These are phyloP conservation scores for Clitoria ternatea DNA, from an alignment of 306 rosid species.

Conservation along the genomic window DNA sequence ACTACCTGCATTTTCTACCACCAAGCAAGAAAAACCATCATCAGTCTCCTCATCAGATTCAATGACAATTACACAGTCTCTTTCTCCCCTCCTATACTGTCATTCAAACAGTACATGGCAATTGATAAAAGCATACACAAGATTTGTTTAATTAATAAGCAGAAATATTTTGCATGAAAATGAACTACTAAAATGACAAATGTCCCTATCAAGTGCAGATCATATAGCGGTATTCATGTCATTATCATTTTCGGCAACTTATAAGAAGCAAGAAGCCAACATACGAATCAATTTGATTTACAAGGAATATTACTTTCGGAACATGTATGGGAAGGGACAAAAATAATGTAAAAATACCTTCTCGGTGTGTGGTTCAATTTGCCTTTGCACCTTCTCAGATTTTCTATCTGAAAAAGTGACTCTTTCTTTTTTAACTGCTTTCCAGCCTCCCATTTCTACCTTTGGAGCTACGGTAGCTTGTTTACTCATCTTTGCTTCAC, in stretches of 20 bases:
- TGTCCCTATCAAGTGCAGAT: conserved; percentile 27
- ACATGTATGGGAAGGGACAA: conserved; percentile 8
- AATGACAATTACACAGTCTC: conserved; percentile 53
- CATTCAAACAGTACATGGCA: conserved; percentile 22
- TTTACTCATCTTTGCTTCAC: conserved; percentile 35
- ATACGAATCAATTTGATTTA: neutral
- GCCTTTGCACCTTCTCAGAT: conserved; percentile 38
- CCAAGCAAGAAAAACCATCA: conserved; percentile 65
- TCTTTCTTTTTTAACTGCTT: conserved; percentile 52
- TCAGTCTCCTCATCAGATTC: conserved; percentile 87
- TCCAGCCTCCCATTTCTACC: conserved; percentile 64
- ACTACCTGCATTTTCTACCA: conserved; percentile 60
- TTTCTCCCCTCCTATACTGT: conserved; percentile 47
- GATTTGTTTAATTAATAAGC: conserved; percentile 9
- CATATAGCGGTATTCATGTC: neutral
- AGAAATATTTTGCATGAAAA: conserved; percentile 16
- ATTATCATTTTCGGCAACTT: neutral
- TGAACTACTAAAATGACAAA: neutral
- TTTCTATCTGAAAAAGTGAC: conserved; percentile 31
- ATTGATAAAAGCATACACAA: conserved; percentile 1
- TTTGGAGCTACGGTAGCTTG: conserved; percentile 42
- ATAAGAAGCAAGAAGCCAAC: neutral
- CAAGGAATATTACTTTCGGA: conserved; percentile 3
- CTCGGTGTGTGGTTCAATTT: conserved; percentile 28
- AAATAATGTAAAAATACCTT: conserved; percentile 39